A percentile compares a stretch with the other conserved stretches of the same genome.
These are phyloP conservation scores for Lanzia echinophila DNA, from an alignment of 2,329 filamentous ascomycete genomes.

Conservation along the genomic window DNA sequence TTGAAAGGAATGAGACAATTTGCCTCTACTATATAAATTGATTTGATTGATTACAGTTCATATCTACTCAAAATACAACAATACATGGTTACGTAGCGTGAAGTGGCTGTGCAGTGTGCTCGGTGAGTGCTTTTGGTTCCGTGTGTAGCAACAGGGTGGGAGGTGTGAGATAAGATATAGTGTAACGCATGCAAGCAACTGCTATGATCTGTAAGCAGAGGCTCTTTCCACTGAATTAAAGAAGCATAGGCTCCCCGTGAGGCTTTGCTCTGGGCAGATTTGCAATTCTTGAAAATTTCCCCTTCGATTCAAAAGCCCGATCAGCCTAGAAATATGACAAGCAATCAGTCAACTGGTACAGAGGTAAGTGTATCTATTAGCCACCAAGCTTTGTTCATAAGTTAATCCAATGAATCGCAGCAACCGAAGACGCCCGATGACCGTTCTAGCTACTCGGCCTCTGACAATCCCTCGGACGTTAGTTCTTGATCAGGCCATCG, in stretches of 20 bases:
- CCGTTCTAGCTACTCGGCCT: background rate
- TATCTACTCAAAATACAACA: too few relatives aligned
- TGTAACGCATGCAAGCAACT: background rate
- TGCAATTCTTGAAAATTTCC: background rate
- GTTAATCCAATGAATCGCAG: background rate
- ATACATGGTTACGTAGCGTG: too few relatives aligned
- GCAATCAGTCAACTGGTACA: background rate
- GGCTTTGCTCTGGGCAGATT: background rate
- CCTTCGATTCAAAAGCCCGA: background rate
- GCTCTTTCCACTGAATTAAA: constrained; percentile 3
- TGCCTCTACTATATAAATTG: too few relatives aligned
- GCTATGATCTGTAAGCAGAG: background rate
- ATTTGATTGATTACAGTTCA: too few relatives aligned
- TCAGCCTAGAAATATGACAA: background rate
- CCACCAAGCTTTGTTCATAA: background rate
- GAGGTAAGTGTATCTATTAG: background rate
- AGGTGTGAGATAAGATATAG: too few relatives aligned
- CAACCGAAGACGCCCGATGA: constrained; percentile 1
- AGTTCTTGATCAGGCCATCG: background rate
- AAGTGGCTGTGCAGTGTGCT: too few relatives aligned
- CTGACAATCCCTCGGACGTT: background rate
- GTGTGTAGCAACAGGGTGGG: too few relatives aligned
- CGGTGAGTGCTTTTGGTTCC: too few relatives aligned
- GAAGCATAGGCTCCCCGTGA: background rate
- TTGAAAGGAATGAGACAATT: too few relatives aligned